Base-by-base conservation (phyloP, 495 filamentous ascomycete genomes). In the Parachaetomium inaequale region DNA sequence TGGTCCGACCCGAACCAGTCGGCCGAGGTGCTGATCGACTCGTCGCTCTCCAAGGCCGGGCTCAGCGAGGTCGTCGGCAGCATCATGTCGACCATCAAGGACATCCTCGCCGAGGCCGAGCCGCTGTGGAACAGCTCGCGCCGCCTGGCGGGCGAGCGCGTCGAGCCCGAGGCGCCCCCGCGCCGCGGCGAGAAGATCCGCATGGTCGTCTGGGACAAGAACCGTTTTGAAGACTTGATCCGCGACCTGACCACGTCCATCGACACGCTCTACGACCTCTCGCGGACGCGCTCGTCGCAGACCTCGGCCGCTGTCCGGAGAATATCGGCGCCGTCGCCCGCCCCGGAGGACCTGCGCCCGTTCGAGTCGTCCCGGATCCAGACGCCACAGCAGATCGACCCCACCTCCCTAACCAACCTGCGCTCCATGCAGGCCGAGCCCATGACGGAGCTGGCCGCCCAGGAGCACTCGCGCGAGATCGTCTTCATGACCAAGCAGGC, bases 81-180 rank as follows among this genome's bases (percentile, higher is more conserved):
- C 71, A 91, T 96, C 55, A 89, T 97, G 86, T 85, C 84, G 21
- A 91, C 89, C 7, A 96, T 96, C 70, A 91, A 91, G 72, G 90
- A 92, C 59, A 86, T 93, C 26, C 80, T 96, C 38, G 88, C 90
- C 46, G 89, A 95, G 69, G 91, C 91, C 19, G 92, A 96, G 72
- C 82, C 83, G 34, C 77, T 95, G n/a, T 90, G 87, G 78, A 81
- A 79, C 53, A 79, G 76, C 58, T 78, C 78, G 5, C 76, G 74
- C 54, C 69, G 72, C 56, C 66, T 76, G 40, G 62, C 74, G 51
- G 75, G 79, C 26, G 80, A 81, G 49, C 72, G 79, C 46, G 72
- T 72, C 21, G 69, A 70, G 15, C 64, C 70, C 2, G 75, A 75
- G 23, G 66, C 70, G 53, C 57, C 70, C 5, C 67, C 76, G 1